Evolutionary conservation across 2,329 filamentous ascomycete genomes (phyloP), one percentile per base, ranked within the genome.

Genomic region (Zasmidium citrigriseum): DNA sequence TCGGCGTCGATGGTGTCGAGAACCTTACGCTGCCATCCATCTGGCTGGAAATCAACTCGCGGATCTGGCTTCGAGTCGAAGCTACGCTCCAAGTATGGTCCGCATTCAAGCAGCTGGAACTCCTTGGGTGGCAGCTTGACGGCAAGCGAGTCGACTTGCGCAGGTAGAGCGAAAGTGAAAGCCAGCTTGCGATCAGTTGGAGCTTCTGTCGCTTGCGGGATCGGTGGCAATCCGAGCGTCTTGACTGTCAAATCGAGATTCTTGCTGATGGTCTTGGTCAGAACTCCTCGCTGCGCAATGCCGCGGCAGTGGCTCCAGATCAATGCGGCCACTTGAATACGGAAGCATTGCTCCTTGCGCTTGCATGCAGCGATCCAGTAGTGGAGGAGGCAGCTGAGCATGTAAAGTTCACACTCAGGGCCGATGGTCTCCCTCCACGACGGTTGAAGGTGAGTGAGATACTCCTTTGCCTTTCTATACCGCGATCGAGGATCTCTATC

Each of bases 21-120:
- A 0, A 93, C 89, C 38, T 84, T 79, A 55, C 87, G 78, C 73
- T 93, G 89, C 90, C 89, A 93, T 2, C 82, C 83, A 75, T 93
- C 89, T 1, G 90, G 89, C 3, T 86, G 75, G 68, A 93, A 93
- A 1, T 81, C 80, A 0, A 91, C 89, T 59, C 90, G 83, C n/a
- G 78, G 62, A 69, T 93, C 90, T 0, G 84, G 82, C 12, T 77
- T 78, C 0, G 89, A 86, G 66, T 89, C 87, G 67, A 91, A 88
- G 64, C 82, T 86, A n/a, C 89, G 80, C 66, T 92, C 89, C 72
- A 93, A 82, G 67, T 89, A 91, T 0, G 89, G 89, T 0, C 89
- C 89, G 50, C 84, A 88, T 68, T 89, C 78, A 9, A 83, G 73
- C 11, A 92, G 76, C 67, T 92, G 89, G 60, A 92, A 90, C 18